phyloP scores from a whole-genome alignment of 2,329 filamentous ascomycete species.

The Knoxdaviesia capensis region DNA sequence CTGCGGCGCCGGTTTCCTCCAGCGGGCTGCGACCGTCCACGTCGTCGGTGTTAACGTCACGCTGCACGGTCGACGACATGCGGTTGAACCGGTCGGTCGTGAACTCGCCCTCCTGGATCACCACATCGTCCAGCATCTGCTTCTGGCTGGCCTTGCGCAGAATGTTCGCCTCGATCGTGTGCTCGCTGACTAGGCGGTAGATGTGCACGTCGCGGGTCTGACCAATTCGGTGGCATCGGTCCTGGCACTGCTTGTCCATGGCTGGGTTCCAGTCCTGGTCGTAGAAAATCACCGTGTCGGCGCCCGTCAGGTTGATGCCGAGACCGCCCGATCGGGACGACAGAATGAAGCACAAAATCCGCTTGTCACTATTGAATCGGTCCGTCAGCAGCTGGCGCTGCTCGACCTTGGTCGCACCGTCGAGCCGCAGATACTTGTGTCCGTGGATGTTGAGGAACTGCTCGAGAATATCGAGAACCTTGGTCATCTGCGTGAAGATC shows the following conservation, averaged over 20 bases:
- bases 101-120: constrained; percentile 95
- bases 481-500: constrained; percentile 99
- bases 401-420: constrained; percentile 92
- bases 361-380: constrained; percentile 84
- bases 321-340: constrained; percentile 87
- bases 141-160: constrained; percentile 93
- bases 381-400: constrained; percentile 90
- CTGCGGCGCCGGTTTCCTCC: not conserved
- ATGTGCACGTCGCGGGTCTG: constrained; percentile 97
- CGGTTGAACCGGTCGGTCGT: constrained; percentile 92
- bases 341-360: constrained; percentile 87
- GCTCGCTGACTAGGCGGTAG: constrained; percentile 79
- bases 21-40: constrained; percentile 20
- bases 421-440: constrained; percentile 86
- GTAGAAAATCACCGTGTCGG: constrained; percentile 96
- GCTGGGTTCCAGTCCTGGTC: constrained; percentile 98
- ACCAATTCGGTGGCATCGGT: constrained; percentile 89
- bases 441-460: constrained; percentile 96
- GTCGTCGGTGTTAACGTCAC: constrained; percentile 45
- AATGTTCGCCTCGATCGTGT: constrained; percentile 96
- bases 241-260: constrained; percentile 99
- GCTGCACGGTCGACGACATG: constrained; percentile 30
- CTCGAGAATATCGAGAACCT: constrained; percentile 90
- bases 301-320: constrained; percentile 90
- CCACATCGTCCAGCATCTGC: constrained; percentile 90